A percentile compares a stretch with the other conserved stretches of the same genome.
Evolutionary conservation across 495 filamentous ascomycete genomes (phyloP).

Genomic region (Talaromyces trachyspermus): DNA sequence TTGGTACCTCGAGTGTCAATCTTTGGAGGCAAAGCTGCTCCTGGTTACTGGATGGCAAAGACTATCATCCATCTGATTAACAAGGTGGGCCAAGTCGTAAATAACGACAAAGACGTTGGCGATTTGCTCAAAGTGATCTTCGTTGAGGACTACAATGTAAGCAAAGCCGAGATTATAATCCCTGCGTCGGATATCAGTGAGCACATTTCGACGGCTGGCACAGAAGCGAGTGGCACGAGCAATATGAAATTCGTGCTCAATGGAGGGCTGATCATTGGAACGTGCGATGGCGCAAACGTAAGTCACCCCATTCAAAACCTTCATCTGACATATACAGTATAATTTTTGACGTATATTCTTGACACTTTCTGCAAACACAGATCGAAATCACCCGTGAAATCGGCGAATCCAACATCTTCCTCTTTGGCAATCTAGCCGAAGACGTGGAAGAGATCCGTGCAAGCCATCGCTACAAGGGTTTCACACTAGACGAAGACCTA

Average conservation of each 20-base stretch:
- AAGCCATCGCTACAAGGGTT: conserved; percentile 72
- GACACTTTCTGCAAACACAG: no score
- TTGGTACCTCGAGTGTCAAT: conserved; percentile 87
- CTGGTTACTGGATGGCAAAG: conserved; percentile 99
- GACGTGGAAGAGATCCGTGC: conserved; percentile 96
- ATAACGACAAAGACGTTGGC: conserved; percentile 83
- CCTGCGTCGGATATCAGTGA: conserved; percentile 95
- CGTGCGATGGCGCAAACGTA: conserved; percentile 95
- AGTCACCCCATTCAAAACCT: conserved; percentile 24
- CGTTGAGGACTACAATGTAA: conserved; percentile 97
- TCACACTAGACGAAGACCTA: conserved; percentile 69
- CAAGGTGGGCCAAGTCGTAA: conserved; percentile 83
- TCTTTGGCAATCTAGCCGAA: conserved; percentile 94
- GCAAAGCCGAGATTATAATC: conserved; percentile 94
- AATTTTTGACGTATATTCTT: no score
- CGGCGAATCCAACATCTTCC: conserved; percentile 93
- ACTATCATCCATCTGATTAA: conserved; percentile 96
- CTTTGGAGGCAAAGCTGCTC: conserved; percentile 95
- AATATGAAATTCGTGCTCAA: conserved; percentile 99
- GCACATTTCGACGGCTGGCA: conserved; percentile 97
- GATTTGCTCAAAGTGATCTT: conserved; percentile 96
- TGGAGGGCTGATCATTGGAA: conserved; percentile 93
- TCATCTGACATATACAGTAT: neutral
- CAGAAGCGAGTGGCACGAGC: conserved; percentile 61
- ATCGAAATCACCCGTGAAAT: conserved; percentile 98